Conservation (phyloP, 2,329 filamentous ascomycete genomes). For the Colletotrichum euphorbiae region DNA sequence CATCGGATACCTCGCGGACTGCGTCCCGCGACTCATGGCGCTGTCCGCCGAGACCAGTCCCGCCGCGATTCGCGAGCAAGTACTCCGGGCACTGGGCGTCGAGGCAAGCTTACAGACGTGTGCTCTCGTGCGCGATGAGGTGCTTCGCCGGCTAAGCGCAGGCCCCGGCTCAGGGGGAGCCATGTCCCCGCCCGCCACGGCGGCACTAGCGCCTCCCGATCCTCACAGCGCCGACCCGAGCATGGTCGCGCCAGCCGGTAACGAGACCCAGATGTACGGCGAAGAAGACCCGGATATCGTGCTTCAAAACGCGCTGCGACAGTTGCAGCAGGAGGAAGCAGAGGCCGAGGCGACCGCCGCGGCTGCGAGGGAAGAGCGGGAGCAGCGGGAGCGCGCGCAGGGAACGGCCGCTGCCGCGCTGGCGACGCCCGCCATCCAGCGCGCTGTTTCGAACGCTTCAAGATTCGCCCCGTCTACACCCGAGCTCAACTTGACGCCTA, state of each 20-base stretch:
- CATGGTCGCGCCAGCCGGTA: constrained; percentile 53
- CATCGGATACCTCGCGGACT: constrained; percentile 70
- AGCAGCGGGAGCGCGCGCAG: constrained; percentile 43
- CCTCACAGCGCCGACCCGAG: constrained; percentile 38
- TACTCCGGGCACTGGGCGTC: constrained; percentile 66
- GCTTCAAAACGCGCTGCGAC: constrained; percentile 68
- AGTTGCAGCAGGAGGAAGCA: constrained; percentile 69
- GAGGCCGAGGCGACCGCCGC: constrained; percentile 69
- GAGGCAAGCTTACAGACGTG: constrained; percentile 66
- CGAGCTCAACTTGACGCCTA: constrained; percentile 66
- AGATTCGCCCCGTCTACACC: constrained; percentile 43
- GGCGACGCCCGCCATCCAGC: constrained; percentile 44
- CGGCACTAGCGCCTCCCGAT: constrained; percentile 38
- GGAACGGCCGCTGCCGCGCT: constrained; percentile 44
- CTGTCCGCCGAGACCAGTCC: constrained; percentile 70
- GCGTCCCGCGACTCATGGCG: constrained; percentile 69
- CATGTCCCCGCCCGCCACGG: constrained; percentile 23
- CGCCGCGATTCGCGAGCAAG: constrained; percentile 67
- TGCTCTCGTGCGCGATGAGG: constrained; percentile 69
- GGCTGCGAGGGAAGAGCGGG: constrained; percentile 63
- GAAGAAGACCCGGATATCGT: constrained; percentile 69
- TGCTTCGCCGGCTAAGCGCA: constrained; percentile 55
- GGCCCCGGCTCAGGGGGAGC: constrained; percentile 31
- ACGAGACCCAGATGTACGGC: constrained; percentile 63
- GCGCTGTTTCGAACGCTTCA: constrained; percentile 35